Percentiles rank a stretch among this genome's conserved stretches.
These are phyloP conservation scores for Fusarium floridanum DNA, from an alignment of 2,329 filamentous ascomycete genomes.

Conservation along the genomic window DNA sequence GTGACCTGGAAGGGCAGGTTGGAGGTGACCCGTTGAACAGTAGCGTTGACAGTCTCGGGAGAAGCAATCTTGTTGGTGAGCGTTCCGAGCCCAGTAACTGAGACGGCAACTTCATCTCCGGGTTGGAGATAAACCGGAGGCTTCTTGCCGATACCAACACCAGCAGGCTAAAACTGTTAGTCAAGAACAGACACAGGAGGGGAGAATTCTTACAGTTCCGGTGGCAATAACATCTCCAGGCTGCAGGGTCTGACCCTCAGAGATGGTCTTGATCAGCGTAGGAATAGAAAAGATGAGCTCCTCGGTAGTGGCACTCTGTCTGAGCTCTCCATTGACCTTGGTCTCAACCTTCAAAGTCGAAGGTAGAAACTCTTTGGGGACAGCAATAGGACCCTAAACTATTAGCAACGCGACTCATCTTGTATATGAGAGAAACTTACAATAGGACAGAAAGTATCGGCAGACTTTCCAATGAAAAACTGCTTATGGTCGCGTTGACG, in stretches of 20 bases:
- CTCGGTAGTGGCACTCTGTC: constrained; percentile 58
- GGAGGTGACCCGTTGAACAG: not conserved
- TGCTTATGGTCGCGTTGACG: constrained; percentile 69
- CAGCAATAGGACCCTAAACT: constrained; percentile 62
- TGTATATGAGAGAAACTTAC: constrained; percentile 40
- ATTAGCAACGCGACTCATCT: too few species aligned
- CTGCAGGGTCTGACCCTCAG: constrained; percentile 58
- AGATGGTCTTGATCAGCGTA: constrained; percentile 56
- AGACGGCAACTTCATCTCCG: constrained; percentile 57
- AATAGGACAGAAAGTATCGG: constrained; percentile 69
- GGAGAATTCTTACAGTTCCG: constrained; percentile 49
- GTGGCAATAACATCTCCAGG: constrained; percentile 61
- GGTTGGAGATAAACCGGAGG: constrained; percentile 55
- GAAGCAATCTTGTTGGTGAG: constrained; percentile 30
- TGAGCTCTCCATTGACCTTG: constrained; percentile 60
- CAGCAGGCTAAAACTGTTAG: constrained; percentile 48
- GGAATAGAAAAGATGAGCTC: constrained; percentile 62
- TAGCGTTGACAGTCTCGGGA: not conserved
- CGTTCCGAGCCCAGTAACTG: constrained; percentile 38
- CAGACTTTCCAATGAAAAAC: constrained; percentile 69
- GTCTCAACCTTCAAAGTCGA: constrained; percentile 57
- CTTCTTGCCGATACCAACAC: constrained; percentile 61
- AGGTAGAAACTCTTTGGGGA: constrained; percentile 60
- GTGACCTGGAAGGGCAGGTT: constrained; percentile 17
- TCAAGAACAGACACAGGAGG: not conserved